These are phyloP conservation scores for Peronosclerospora sorghi DNA, from an alignment of 352 stramenopile species.

Conservation along the genomic window DNA sequence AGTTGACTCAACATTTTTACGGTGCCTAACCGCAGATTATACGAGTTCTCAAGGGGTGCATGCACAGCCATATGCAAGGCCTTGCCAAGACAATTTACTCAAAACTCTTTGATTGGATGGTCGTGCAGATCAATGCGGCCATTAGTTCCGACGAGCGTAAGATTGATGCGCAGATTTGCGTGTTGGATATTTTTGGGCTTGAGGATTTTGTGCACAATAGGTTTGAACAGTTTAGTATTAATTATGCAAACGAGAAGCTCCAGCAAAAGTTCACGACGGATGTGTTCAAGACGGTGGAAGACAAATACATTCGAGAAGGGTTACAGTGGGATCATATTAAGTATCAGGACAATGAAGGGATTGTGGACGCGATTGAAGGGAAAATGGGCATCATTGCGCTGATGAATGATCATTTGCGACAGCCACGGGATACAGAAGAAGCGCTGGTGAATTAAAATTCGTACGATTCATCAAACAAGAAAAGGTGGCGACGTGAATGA, in stretches of 20 bases:
- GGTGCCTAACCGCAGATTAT: too few species aligned
- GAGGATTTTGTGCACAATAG: slow-evolving; percentile 93
- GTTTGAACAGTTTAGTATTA: slow-evolving; percentile 90
- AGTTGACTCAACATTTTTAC: too few species aligned
- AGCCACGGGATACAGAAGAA: slow-evolving; percentile 79
- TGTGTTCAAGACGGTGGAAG: slow-evolving; percentile 97
- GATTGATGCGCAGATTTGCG: slow-evolving; percentile 85
- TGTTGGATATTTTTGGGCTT: slow-evolving; percentile 99
- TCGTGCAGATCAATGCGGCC: slow-evolving; percentile 82
- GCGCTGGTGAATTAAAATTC: slow-evolving; percentile 83
- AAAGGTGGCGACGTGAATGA: slow-evolving; percentile 46
- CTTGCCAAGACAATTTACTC: slow-evolving; percentile 97
- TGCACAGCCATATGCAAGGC: too few species aligned
- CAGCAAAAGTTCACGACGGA: slow-evolving; percentile 90
- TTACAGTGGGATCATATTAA: slow-evolving; percentile 97
- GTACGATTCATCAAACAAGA: slow-evolving; percentile 72
- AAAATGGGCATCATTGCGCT: slow-evolving; percentile 82
- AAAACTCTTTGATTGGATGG: slow-evolving; percentile 97
- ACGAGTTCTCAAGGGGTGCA: too few species aligned
- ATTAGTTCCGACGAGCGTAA: slow-evolving; percentile 68
- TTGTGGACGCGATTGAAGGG: slow-evolving; percentile 93
- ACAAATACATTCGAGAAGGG: slow-evolving; percentile 95
- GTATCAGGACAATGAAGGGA: slow-evolving; percentile 98
- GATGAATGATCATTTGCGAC: slow-evolving; percentile 83
- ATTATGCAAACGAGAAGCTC: slow-evolving; percentile 88